Evolutionary conservation across 768 basidiomycete genomes (phyloP).

Genomic region (Tylopilus felleus): DNA sequence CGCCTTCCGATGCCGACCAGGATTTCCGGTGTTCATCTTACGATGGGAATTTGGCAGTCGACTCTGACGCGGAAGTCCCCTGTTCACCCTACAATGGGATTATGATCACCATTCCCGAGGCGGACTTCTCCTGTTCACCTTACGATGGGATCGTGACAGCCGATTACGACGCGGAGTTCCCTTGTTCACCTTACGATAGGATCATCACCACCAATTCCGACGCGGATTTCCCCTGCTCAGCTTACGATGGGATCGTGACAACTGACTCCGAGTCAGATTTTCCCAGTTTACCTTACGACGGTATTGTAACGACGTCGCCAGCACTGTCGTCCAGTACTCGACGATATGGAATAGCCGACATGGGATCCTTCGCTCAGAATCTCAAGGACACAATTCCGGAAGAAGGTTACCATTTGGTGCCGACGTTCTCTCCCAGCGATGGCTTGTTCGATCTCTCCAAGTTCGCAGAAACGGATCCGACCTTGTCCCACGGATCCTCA

Average conservation of each 20-base stretch:
- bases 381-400: neutral
- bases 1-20: neutral
- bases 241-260: neutral
- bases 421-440: neutral
- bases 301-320: neutral
- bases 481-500: neutral
- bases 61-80: neutral
- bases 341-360: conserved; percentile 11
- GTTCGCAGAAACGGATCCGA: neutral
- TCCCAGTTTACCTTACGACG: neutral
- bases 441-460: neutral
- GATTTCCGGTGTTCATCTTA: neutral
- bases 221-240: neutral
- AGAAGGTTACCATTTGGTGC: neutral
- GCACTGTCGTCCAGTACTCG: neutral
- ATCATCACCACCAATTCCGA: neutral
- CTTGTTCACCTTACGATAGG: neutral
- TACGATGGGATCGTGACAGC: neutral
- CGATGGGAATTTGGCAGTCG: too few species aligned
- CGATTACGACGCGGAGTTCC: neutral
- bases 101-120: neutral
- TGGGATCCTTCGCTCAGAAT: neutral
- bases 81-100: neutral
- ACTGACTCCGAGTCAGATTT: neutral
- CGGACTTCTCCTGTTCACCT: neutral